Percentiles rank a stretch among this genome's conserved stretches.
Conservation (phyloP, 228 moss, liverwort and hornwort genomes). For the Sphagnum fallax region DNA sequence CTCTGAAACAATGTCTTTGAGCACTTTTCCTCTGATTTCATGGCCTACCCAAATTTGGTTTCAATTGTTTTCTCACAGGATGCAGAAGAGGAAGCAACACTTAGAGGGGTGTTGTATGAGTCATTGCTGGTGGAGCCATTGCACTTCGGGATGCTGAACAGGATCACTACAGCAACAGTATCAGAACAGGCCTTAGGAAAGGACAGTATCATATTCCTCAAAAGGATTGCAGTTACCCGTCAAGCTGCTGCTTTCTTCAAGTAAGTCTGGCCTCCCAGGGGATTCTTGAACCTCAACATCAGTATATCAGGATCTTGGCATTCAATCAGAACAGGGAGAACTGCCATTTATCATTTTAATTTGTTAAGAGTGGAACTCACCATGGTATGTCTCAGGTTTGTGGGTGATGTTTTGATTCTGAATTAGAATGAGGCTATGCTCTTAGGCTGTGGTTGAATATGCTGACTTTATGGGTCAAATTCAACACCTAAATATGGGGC, state of each 20-base stretch:
- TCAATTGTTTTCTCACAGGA: conserved; percentile 12
- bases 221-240: conserved; percentile 61
- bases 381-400: too few species aligned
- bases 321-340: background rate
- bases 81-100: conserved; percentile 41
- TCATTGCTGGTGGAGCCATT: conserved; percentile 39
- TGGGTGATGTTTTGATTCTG: too few species aligned
- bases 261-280: conserved; percentile 1
- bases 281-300: background rate
- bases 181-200: conserved; percentile 16
- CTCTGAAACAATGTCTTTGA: background rate
- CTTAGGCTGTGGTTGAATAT: background rate
- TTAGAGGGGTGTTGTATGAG: conserved; percentile 54
- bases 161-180: background rate
- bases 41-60: background rate
- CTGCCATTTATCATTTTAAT: too few species aligned
- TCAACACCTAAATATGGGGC: background rate
- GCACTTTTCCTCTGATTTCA: too few species aligned
- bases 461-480: too few species aligned
- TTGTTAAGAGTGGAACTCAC: too few species aligned
- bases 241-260: conserved; percentile 41
- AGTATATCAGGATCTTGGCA: background rate
- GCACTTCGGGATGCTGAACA: conserved; percentile 8
- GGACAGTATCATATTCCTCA: conserved; percentile 44
- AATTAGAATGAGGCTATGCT: background rate